Percentiles rank a stretch among this genome's conserved stretches.
These are phyloP conservation scores for Thermothelomyces thermophilus DNA, from an alignment of 2,329 filamentous ascomycete species.

Conservation along the genomic window DNA sequence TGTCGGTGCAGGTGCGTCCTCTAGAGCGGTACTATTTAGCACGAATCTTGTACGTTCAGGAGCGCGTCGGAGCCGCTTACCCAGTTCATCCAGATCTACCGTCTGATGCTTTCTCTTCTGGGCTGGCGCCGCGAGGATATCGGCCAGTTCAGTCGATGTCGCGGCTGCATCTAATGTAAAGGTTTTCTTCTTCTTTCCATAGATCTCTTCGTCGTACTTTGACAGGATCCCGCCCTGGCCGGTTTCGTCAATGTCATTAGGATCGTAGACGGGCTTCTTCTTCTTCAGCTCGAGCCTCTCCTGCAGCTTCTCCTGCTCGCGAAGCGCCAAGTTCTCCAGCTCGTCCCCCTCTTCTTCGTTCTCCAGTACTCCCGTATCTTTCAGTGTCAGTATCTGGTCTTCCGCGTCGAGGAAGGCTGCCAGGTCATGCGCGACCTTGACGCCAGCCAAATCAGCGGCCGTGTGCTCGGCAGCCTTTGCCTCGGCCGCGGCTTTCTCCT, in stretches of 20 bases:
- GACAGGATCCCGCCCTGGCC: conserved; percentile 64
- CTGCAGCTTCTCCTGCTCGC: conserved; percentile 63
- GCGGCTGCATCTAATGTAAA: conserved; percentile 83
- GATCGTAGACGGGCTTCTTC: conserved; percentile 83
- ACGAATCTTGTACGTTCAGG: conserved; percentile 15
- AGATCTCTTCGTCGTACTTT: conserved; percentile 94
- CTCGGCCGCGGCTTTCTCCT: conserved; percentile 73
- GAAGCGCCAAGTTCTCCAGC: conserved; percentile 68
- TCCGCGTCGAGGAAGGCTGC: conserved; percentile 73
- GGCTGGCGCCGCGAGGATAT: conserved; percentile 46
- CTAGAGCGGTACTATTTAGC: conserved; percentile 36
- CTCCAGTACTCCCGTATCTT: conserved; percentile 79
- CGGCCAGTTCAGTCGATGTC: conserved; percentile 56
- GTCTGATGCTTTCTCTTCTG: conserved; percentile 60
- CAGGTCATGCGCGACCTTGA: conserved; percentile 86
- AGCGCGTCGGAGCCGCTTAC: conserved; percentile 31
- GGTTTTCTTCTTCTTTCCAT: conserved; percentile 78
- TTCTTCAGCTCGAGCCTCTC: conserved; percentile 84
- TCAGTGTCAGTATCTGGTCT: conserved; percentile 90
- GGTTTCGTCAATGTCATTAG: conserved; percentile 62
- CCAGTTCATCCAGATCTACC: conserved; percentile 68
- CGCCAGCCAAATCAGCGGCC: conserved; percentile 76
- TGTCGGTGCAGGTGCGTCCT: conserved; percentile 50
- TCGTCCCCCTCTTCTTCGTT: conserved; percentile 86
- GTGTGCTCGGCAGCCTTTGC: conserved; percentile 65